These are phyloP conservation scores for Castanea crenata DNA, from an alignment of 306 rosid genomes.

Conservation along the genomic window DNA sequence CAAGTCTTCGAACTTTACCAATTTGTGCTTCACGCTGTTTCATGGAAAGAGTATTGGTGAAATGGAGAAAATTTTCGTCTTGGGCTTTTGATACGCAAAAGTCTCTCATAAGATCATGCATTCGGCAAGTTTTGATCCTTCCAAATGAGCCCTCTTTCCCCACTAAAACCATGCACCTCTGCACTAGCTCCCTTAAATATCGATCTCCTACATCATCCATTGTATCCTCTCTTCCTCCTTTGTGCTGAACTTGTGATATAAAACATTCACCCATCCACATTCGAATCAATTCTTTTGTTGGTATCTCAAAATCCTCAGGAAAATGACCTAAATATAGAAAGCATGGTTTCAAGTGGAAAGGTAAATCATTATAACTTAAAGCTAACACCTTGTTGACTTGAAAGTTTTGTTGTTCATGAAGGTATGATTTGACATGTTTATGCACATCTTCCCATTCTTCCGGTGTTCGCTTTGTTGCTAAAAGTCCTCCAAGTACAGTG, in stretches of 20 bases:
- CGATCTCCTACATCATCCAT: slow-evolving; percentile 37
- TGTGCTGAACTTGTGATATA: slow-evolving; percentile 30
- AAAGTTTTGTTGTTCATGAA: not conserved
- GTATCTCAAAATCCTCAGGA: too few relatives aligned
- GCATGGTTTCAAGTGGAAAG: too few relatives aligned
- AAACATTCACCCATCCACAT: not conserved
- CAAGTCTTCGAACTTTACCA: too few relatives aligned
- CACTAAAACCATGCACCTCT: slow-evolving; percentile 47
- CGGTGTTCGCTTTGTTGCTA: too few relatives aligned
- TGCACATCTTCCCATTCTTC: not conserved
- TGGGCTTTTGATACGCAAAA: too few relatives aligned
- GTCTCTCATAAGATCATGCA: not conserved
- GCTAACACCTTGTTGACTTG: too few relatives aligned
- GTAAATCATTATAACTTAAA: too few relatives aligned
- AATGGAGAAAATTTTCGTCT: too few relatives aligned
- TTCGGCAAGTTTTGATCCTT: slow-evolving; percentile 43
- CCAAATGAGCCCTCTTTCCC: slow-evolving; percentile 37
- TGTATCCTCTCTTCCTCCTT: slow-evolving; percentile 33
- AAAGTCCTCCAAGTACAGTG: not conserved
- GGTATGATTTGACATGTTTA: not conserved
- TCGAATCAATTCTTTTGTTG: too few relatives aligned
- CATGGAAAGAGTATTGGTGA: too few relatives aligned
- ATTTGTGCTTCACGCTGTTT: too few relatives aligned
- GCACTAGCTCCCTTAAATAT: slow-evolving; percentile 40
- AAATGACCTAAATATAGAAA: too few relatives aligned